These are phyloP conservation scores for Coniella lustricola DNA, from an alignment of 2,329 filamentous ascomycete genomes.

Conservation along the genomic window DNA sequence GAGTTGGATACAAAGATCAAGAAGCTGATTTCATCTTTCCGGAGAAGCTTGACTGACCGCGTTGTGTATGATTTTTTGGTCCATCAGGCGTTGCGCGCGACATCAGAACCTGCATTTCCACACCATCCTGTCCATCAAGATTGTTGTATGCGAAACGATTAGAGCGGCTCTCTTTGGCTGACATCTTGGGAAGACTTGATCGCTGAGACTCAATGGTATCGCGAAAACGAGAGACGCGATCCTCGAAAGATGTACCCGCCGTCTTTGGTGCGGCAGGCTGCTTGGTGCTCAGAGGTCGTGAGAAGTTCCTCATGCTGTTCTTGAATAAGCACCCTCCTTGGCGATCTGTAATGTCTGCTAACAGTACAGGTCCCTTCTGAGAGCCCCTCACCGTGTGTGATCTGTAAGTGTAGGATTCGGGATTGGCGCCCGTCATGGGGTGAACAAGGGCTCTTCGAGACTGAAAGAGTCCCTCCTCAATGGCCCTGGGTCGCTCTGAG, in stretches of 20 bases:
- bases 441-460: too few relatives aligned
- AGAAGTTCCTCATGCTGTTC: conserved; percentile 11
- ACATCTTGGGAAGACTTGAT: neutral
- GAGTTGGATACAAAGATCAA: neutral
- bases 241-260: neutral
- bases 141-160: neutral
- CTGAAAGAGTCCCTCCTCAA: neutral
- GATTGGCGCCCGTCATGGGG: neutral
- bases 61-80: neutral
- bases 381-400: conserved; percentile 6
- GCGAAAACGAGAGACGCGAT: neutral
- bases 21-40: too few relatives aligned
- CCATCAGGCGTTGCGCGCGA: neutral
- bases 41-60: neutral
- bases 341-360: conserved; percentile 24
- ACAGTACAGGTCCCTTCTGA: conserved; percentile 20
- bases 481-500: neutral
- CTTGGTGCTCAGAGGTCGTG: neutral
- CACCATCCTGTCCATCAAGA: neutral
- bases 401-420: conserved; percentile 16
- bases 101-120: neutral
- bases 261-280: neutral
- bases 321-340: conserved; percentile 26
- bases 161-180: neutral
- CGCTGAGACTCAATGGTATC: neutral